These are phyloP conservation scores for Globisporangium barbulae DNA, from an alignment of 352 stramenopile species.

Conservation along the genomic window DNA sequence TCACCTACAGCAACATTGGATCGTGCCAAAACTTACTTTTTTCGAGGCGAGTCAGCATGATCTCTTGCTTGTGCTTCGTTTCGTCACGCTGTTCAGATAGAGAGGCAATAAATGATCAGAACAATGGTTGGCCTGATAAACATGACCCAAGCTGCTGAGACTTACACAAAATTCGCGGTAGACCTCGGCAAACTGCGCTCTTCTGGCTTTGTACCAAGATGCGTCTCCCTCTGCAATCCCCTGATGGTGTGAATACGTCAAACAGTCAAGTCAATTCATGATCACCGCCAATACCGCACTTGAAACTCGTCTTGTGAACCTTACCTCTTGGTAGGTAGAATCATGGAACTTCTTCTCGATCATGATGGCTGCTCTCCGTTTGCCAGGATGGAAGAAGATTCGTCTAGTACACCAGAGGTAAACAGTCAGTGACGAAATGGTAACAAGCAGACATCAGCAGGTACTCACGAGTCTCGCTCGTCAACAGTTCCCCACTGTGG, in stretches of 20 bases:
- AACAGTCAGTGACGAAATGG: conserved; percentile 3
- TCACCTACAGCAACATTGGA: neutral
- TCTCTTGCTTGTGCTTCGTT: conserved; percentile 71
- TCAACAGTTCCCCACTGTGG: conserved; percentile 56
- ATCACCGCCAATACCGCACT: conserved; percentile 6
- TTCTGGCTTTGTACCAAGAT: conserved; percentile 46
- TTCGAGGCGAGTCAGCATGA: conserved; percentile 69
- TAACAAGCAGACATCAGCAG: neutral
- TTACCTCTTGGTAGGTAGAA: conserved; percentile 47
- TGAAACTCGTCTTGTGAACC: neutral
- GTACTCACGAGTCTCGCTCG: conserved; percentile 49
- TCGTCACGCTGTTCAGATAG: conserved; percentile 44
- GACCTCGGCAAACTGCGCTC: conserved; percentile 41
- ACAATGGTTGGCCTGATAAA: neutral
- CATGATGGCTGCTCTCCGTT: conserved; percentile 59
- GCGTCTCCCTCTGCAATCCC: conserved; percentile 37
- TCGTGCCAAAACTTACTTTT: conserved; percentile 34
- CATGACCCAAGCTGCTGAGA: neutral
- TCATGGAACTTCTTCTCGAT: conserved; percentile 71
- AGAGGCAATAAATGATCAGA: neutral
- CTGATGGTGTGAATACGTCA: conserved; percentile 11
- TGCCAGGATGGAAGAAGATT: conserved; percentile 63
- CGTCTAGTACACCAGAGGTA: conserved; percentile 21
- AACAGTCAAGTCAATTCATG: neutral
- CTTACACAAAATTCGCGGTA: conserved; percentile 63